Evolutionary conservation across 2,329 filamentous ascomycete genomes (phyloP).

Genomic region (Paramyrothecium roridum): DNA sequence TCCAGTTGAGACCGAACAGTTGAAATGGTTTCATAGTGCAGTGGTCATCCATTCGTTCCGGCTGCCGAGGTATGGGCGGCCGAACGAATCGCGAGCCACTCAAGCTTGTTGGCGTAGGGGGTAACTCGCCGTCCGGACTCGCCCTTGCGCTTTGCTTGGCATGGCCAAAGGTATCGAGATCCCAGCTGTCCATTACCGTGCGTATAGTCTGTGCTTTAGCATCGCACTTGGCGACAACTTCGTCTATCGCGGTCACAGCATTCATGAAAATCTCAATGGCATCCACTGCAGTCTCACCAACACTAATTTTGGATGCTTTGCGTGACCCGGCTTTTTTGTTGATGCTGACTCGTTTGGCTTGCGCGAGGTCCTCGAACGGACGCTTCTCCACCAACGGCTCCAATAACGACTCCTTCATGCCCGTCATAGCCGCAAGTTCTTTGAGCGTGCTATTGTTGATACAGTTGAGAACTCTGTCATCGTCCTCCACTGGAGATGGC

Average conservation of each 20-base stretch:
- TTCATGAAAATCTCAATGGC: conserved; percentile 67
- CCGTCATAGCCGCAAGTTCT: conserved; percentile 79
- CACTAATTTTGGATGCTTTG: conserved; percentile 41
- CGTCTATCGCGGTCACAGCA: conserved; percentile 79
- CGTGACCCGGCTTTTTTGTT: conserved; percentile 43
- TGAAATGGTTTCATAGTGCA: conserved; percentile 90
- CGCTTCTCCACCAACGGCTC: conserved; percentile 68
- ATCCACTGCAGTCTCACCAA: conserved; percentile 51
- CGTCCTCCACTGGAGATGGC: conserved; percentile 23
- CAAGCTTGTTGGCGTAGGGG: conserved; percentile 39
- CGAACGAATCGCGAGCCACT: conserved; percentile 28
- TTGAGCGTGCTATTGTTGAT: conserved; percentile 76
- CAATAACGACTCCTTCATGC: conserved; percentile 67
- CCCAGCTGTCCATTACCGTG: conserved; percentile 43
- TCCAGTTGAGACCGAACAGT: conserved; percentile 91
- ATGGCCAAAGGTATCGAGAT: conserved; percentile 45
- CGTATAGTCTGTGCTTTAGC: conserved; percentile 59
- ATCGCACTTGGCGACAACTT: conserved; percentile 75
- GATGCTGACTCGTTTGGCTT: conserved; percentile 63
- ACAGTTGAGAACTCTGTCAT: conserved; percentile 63
- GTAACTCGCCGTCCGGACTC: conserved; percentile 30
- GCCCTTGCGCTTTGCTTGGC: conserved; percentile 26
- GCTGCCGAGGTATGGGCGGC: conserved; percentile 59
- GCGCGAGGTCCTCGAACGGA: conserved; percentile 67
- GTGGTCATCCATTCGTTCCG: conserved; percentile 71